Conservation (phyloP, 371 early-diverging fungal genomes). For the Rhizopus microsporus region DNA sequence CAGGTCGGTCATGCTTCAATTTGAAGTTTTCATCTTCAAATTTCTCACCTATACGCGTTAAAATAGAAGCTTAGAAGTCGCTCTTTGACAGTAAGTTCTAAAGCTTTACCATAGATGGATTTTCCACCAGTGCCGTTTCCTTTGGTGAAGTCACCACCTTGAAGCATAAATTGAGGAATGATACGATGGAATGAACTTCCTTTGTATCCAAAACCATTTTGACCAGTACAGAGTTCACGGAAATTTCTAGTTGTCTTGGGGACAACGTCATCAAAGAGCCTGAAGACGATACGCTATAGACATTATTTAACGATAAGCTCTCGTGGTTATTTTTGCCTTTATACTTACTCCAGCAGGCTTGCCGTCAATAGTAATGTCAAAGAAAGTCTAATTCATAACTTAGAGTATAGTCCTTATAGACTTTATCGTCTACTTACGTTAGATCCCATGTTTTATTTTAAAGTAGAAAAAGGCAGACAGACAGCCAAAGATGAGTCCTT, state of each 20-base stretch:
- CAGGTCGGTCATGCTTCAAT: conserved; percentile 90
- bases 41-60: conserved; percentile 27
- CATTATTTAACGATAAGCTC: background rate
- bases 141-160: conserved; percentile 97
- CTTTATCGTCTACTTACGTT: too few species aligned
- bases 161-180: conserved; percentile 97
- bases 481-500: too few species aligned
- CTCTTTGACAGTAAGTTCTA: too few species aligned
- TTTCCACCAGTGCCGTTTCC: conserved; percentile 96
- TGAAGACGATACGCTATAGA: conserved; percentile 44
- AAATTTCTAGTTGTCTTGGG: conserved; percentile 99
- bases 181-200: conserved; percentile 88
- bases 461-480: too few species aligned
- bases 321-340: background rate
- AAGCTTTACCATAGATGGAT: conserved; percentile 88
- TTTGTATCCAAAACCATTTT: conserved; percentile 83
- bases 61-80: background rate
- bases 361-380: conserved; percentile 54
- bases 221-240: conserved; percentile 78
- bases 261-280: conserved; percentile 85
- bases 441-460: too few species aligned
- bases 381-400: conserved; percentile 38
- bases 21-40: conserved; percentile 99
- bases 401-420: too few species aligned
- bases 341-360: conserved; percentile 55